Base-by-base conservation (phyloP, 257 asterid species). In the Cordia subcordata region DNA sequence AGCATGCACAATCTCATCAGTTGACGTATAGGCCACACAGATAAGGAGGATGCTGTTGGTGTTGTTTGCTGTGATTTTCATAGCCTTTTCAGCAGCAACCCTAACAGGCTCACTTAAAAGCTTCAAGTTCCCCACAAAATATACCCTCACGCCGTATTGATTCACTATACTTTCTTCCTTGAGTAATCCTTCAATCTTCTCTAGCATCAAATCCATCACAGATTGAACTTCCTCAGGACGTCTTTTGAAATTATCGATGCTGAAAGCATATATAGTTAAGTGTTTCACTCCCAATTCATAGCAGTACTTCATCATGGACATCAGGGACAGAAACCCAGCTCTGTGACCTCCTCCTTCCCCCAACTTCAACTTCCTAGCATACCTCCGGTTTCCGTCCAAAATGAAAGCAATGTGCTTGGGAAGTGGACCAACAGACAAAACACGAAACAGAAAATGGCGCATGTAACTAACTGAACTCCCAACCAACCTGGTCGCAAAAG, bases 241-340 rank as follows among this genome's bases (percentile, higher is more conserved):
- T 49, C 98, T 69, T 63, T 51, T 88, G 83, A 85, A 91, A 60
- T 88, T 88, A 64, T 91, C 95, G 46, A 91, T 91, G 84, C 90
- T 85, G 77, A 91, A 91, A 3, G 85, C 95, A 20, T 85, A 84
- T 17, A 85, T 60, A 0, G 86, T 79, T 14, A 85, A 57, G 54
- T 82, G 79, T 11, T 77, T 75, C 37, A 91, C 82, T 0, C 90
- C 85, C 57, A 91, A 55, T 66, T 88, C 92, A 15, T 64, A 77
- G 76, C 96, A 83, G 68, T 85, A 88, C 76, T 79, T 85, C 68
- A 88, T 58, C 39, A 82, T 8, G 45, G 85, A 72, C 84, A 91
- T 65, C 49, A 88, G 85, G 57, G 92, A 60, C 11, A 79, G 64
- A 68, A 82, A 80, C 1, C 95, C 98, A 21, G 85, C 88, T 22